Evolutionary conservation across 2,329 filamentous ascomycete species (phyloP).

Genomic region (Botryotinia calthae): DNA sequence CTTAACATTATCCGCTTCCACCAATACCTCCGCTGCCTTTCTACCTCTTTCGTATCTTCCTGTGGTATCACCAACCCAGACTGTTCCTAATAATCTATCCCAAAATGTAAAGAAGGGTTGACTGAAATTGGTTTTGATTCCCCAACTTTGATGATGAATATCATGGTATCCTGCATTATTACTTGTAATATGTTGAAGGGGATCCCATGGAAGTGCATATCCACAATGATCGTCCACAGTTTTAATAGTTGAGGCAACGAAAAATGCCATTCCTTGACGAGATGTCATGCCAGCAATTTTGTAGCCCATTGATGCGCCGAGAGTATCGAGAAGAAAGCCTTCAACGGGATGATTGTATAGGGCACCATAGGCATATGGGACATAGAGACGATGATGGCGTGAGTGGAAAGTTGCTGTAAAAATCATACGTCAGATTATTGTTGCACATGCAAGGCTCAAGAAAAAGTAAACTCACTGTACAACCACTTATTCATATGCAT

Average conservation of each 20-base stretch:
- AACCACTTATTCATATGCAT: conserved; percentile 99
- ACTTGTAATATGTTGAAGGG: conserved; percentile 83
- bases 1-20: conserved; percentile 32
- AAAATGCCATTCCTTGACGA: conserved; percentile 86
- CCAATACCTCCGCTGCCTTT: conserved; percentile 36
- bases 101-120: conserved; percentile 96
- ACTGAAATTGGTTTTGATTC: conserved; percentile 92
- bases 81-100: conserved; percentile 76
- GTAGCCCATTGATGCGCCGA: conserved; percentile 81
- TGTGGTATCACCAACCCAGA: conserved; percentile 37
- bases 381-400: conserved; percentile 93
- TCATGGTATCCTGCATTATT: conserved; percentile 98
- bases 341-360: conserved; percentile 96
- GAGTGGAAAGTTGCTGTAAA: conserved; percentile 79
- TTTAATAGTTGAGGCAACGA: conserved; percentile 85
- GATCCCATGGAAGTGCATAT: conserved; percentile 93
- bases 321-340: conserved; percentile 88
- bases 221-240: conserved; percentile 98
- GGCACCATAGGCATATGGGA: conserved; percentile 94
- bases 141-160: conserved; percentile 98
- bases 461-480: conserved; percentile 65
- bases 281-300: conserved; percentile 78
- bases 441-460: neutral
- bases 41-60: conserved; percentile 33
- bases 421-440: conserved; percentile 22